Evolutionary conservation across 2,329 filamentous ascomycete genomes (phyloP), one percentile per base, ranked within the genome.

Genomic region (Trichoderma koningii): DNA sequence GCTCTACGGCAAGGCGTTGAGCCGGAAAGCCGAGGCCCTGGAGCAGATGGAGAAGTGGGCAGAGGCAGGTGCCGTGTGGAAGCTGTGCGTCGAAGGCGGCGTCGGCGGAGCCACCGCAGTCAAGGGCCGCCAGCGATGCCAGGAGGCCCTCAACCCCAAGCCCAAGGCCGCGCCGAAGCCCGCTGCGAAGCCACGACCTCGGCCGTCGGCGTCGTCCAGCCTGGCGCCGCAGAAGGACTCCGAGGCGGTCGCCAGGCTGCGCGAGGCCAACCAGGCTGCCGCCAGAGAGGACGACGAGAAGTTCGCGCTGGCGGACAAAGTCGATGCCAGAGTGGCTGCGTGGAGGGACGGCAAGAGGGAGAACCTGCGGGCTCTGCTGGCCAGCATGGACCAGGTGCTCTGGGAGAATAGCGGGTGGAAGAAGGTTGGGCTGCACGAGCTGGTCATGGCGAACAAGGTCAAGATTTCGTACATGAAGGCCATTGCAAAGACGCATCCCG

Each of bases 381-480:
- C 90, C 3, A 96, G 92, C 72, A 76, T 99, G 71, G 94, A 99
- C 73, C 85, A 83, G 45, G 93, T 99, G 30, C 83, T 99, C 30
- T 99, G 95, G 95, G 88, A 92, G 68, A 89, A 89, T 48, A 92
- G 92, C 68, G 93, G 92, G 4, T 99, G 95, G 95, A 97, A 97
- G 81, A 97, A 96, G 81, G 89, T 98, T 64, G 93, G 92, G 38
- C 87, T 99, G 87, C 89, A 93, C 69, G 95, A 99, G 79, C 78
- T 99, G 70, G 90, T 99, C 60, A 85, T 97, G 84, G 88, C 93
- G 41, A 93, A 91, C 70, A 97, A 94, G 82, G 95, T 98, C 76
- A 99, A 99, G 85, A 89, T 99, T 69, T 83, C 91, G 66, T 99
- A 99, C 76, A 98, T 99, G 95, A 97, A 97, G 85, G 95, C 94